Base-by-base conservation (phyloP, 352 stramenopile genomes). In the Blastocystis sp. region DNA sequence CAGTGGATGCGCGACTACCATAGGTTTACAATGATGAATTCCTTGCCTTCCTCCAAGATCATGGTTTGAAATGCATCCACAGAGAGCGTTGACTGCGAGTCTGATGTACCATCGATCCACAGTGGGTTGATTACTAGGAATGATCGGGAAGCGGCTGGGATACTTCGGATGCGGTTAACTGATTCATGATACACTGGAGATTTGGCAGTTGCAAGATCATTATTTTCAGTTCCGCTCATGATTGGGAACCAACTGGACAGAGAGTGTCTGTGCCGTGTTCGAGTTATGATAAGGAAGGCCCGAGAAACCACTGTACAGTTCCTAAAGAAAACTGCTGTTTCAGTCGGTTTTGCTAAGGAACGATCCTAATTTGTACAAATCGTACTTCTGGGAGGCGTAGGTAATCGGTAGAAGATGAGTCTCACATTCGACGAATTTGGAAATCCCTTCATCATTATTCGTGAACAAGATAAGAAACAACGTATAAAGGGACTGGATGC, bases 391-490 rank as follows among this genome's bases (percentile, higher is more conserved):
- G 21, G 2, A 36, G 8, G 36, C 24, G 36, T 51, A 38, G 21
- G 18, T 75, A 9, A 53, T 49, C 21, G n/a, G n/a, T 84, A 67
- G 32, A 88, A 88, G 18, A 89, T 89, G 88, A 88, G 72, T 59
- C 73, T 89, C 34, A 87, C 87, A 46, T 89, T 89, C 87, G 96
- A 99, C 92, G 96, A 99, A 90, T 99, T 98, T 91, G 96, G 96
- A 76, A 91, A 96, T 79, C 96, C 96, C 87, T 99, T 98, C 89
- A 97, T 99, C 88, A 98, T 99, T 90, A 91, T 99, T 89, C 92
- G 96, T 87, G 96, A 99, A 89, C 96, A 99, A 89, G 95, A 98
- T 89, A 91, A 92, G 61, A 98, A 98, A 91, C 90, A 95, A 78
- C 94, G 96, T 71, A 92, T 99, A 69, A 98, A 98, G 90, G 96